These are phyloP conservation scores for Monosporozyma aerobia DNA, from an alignment of 805 yeast genomes.

Conservation along the genomic window DNA sequence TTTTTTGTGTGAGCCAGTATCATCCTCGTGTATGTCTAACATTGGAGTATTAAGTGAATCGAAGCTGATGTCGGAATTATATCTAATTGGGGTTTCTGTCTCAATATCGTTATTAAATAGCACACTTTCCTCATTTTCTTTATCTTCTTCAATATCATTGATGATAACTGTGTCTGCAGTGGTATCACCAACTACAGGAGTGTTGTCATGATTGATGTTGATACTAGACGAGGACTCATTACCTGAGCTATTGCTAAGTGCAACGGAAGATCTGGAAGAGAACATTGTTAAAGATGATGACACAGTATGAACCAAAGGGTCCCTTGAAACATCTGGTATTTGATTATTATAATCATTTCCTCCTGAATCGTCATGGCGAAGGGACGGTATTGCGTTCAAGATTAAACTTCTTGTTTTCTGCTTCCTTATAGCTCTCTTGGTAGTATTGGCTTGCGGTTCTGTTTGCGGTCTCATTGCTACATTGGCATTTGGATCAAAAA, in stretches of 20 bases:
- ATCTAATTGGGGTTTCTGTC: background rate
- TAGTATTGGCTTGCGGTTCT: background rate
- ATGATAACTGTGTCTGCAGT: background rate
- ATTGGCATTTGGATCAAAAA: slow-evolving; percentile 5
- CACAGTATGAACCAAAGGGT: background rate
- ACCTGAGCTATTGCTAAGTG: background rate
- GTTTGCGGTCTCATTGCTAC: background rate
- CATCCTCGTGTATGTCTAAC: background rate
- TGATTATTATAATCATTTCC: background rate
- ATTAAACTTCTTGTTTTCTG: slow-evolving; percentile 8
- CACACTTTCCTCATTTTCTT: background rate
- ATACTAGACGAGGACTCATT: background rate
- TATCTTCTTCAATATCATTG: background rate
- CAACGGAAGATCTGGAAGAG: background rate
- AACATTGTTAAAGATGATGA: background rate
- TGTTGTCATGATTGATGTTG: background rate
- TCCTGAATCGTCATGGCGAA: slow-evolving; percentile 5
- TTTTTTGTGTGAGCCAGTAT: background rate
- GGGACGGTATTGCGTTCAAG: slow-evolving; percentile 14
- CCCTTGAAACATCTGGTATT: background rate
- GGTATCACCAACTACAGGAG: background rate
- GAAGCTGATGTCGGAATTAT: background rate
- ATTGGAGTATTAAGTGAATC: background rate
- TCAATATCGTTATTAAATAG: background rate
- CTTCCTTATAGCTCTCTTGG: background rate